Evolutionary conservation across 2,329 filamentous ascomycete genomes (phyloP).

Genomic region (Neophaeococcomyces aloes): DNA sequence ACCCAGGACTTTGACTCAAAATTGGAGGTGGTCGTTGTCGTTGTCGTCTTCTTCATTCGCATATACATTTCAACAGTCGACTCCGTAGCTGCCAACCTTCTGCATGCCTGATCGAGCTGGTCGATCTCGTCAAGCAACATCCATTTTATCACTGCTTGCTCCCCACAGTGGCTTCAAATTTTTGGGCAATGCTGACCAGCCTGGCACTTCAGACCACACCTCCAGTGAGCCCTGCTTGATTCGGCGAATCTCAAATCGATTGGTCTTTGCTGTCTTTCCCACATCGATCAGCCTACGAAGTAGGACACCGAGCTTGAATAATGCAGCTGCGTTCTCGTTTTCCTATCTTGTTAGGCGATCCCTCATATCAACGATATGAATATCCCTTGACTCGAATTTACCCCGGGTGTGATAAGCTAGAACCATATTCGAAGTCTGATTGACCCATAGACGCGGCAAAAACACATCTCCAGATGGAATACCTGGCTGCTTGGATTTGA

Average conservation of each 20-base stretch:
- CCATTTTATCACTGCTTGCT: too few relatives aligned
- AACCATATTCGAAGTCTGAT: slow-evolving; percentile 3
- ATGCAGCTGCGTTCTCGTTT: background rate
- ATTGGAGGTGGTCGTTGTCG: too few relatives aligned
- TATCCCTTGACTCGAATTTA: slow-evolving; percentile 2
- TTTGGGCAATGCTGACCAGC: slow-evolving; percentile 1
- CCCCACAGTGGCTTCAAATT: background rate
- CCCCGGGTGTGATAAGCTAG: background rate
- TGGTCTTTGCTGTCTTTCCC: background rate
- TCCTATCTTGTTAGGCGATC: slow-evolving; percentile 1
- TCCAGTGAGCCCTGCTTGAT: background rate
- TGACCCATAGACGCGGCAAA: background rate
- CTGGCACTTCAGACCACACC: background rate
- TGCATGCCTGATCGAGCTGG: too few relatives aligned
- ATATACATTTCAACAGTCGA: too few relatives aligned
- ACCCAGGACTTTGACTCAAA: too few relatives aligned
- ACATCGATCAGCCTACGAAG: background rate
- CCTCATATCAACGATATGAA: background rate
- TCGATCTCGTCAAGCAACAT: too few relatives aligned
- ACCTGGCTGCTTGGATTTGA: background rate
- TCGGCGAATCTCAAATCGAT: slow-evolving; percentile 4
- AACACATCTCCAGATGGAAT: background rate
- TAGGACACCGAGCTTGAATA: background rate
- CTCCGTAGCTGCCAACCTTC: too few relatives aligned
- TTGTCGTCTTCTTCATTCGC: background rate